These are phyloP conservation scores for Pseudevernia furfuracea DNA, from an alignment of 495 filamentous ascomycete species.

Conservation along the genomic window DNA sequence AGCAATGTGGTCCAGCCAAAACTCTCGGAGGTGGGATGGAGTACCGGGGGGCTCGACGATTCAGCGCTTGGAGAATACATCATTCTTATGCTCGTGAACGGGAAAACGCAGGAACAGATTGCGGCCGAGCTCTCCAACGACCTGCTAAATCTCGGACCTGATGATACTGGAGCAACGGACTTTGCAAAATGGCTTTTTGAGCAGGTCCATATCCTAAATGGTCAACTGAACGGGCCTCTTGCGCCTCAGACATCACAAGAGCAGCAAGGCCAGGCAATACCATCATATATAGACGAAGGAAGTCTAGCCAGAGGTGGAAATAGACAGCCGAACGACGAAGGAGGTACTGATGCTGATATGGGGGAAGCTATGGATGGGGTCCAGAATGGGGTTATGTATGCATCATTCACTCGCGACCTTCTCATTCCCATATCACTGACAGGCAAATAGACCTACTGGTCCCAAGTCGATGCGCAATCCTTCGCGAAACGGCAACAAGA, in stretches of 20 bases:
- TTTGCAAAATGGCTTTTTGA: constrained; percentile 91
- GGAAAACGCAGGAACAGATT: constrained; percentile 83
- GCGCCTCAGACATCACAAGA: constrained; percentile 23
- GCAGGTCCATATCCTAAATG: constrained; percentile 61
- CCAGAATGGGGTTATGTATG: constrained; percentile 60
- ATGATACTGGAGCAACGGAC: constrained; percentile 71
- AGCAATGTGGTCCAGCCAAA: constrained; percentile 80
- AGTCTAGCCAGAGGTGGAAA: constrained; percentile 23
- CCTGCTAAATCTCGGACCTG: constrained; percentile 71
- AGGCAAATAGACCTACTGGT: constrained; percentile 67
- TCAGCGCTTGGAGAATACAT: constrained; percentile 90
- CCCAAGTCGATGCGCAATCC: constrained; percentile 90
- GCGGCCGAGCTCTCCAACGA: constrained; percentile 84
- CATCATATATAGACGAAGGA: constrained; percentile 33
- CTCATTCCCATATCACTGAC: constrained; percentile 17
- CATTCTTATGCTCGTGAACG: constrained; percentile 90
- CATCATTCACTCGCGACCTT: constrained; percentile 19
- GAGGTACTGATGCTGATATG: constrained; percentile 61
- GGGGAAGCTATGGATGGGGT: constrained; percentile 44
- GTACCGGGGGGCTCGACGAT: constrained; percentile 67
- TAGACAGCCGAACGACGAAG: constrained; percentile 18
- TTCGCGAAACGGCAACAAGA: constrained; percentile 52
- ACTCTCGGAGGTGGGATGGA: constrained; percentile 91
- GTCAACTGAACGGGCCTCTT: constrained; percentile 48
- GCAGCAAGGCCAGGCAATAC: constrained; percentile 32